Evolutionary conservation across 1,284 basidiomycete genomes (phyloP), one percentile per base, ranked within the genome.

Genomic region (Trametes polyzona): DNA sequence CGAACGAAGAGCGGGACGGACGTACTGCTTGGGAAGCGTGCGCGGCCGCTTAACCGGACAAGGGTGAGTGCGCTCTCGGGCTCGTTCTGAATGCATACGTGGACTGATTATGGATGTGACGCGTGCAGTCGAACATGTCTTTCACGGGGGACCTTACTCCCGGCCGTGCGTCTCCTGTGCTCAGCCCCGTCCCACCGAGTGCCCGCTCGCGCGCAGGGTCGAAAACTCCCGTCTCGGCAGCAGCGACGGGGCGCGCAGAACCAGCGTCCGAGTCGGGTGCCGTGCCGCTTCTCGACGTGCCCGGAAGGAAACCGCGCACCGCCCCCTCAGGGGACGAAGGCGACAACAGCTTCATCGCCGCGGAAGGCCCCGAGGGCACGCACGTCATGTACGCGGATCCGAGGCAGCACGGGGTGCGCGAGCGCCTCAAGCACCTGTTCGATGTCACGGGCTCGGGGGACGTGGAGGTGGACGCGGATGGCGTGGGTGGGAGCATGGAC

Each of bases 321-420:
- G 21, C 51, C 17, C 14, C 43, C 19, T 61, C 57, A 8, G 55
- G 23, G 12, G 40, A 72, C 49, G 53, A 75, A 21, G 73, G 75
- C 23, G 71, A 73, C 57, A 47, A 73, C 37, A 62, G 57, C 54
- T 57, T 63, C 44, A 47, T 55, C 17, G 57, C 36, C 24, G 47
- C 47, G 29, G 52, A 43, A 35, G 46, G 30, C 19, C 50, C 83
- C 17, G 77, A 79, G 63, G 78, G 77, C 65, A 66, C 81, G 69
- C 74, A 78, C 11, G 84, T 90, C 21, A 80, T 77, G 55, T 91
- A 90, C 61, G 86, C 88, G 67, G 88, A 90, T 67, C 85, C 86
- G 0, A 78, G 70, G 17, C 83, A 88, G 71, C 72, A 71, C 32
- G 81, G 78, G 43, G 86, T 88, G 71, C 78, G 78, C 69, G 73